Evolutionary conservation across 2,329 filamentous ascomycete genomes (phyloP), one percentile per base, ranked within the genome.

Genomic region (Botryotinia calthae): DNA sequence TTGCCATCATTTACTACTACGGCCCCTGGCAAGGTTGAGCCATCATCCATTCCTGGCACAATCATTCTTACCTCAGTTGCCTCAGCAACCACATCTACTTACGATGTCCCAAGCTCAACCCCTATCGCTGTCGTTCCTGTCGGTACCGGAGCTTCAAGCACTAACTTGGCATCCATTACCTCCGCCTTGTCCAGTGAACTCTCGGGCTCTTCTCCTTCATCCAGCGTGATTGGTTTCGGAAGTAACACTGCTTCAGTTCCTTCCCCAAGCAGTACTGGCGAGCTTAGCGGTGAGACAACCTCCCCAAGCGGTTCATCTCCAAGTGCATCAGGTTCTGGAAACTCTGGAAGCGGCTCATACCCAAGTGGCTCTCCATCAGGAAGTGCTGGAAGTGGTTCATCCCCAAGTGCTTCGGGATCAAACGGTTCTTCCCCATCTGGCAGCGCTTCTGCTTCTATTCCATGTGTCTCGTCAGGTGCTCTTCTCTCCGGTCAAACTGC

Each of bases 91-190:
- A 40, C 56, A 16, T 70, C 67, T 22, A 61, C 54, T 31, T 61
- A 25, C 25, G 28, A 51, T 22, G 25, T 70, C 40, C 54, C 51
- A 48, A 37, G 42, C 25, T 22, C 67, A 37, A 34, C 67, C 20
- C 31, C 68, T 16, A 59, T 46, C 25, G 22, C 37, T 70, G n/a
- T 70, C 12, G 34, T 28, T 25, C 67, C 67, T 5, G 25, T 40
- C n/a, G 67, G 40, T 18, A n/a, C n/a, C 16, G 67, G 67, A 62
- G 5, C 56, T 18, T 14, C 54, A 61, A 66, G 20, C 44, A 40
- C 44, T 28, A 25, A 62, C 16, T 62, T 70, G 67, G 67, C 54
- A 37, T 70, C 68, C 25, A 71, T 61, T 25, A 44, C 68, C 7
- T 42, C 68, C 34, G 68, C 44, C 16, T 71, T 62, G 14, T 61